Conservation (phyloP, 169 alveolate species). For the Babesia caballi region DNA sequence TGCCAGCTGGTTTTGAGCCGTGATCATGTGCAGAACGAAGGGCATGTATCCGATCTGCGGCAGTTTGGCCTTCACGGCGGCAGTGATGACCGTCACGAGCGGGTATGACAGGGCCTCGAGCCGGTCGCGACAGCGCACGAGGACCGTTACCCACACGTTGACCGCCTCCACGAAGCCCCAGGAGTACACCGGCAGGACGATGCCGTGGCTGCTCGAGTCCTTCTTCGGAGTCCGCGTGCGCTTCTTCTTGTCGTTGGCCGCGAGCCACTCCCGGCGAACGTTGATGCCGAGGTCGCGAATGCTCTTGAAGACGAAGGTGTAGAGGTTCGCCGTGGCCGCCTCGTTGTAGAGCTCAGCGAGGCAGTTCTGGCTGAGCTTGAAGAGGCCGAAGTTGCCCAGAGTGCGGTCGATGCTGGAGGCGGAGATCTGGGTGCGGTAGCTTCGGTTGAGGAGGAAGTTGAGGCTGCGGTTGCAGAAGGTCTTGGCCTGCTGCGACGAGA, state of each 20-base stretch:
- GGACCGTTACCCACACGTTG: conserved; percentile 43
- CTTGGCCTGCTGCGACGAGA: conserved; percentile 21
- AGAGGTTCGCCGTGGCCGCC: conserved; percentile 13
- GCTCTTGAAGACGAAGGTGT: conserved; percentile 33
- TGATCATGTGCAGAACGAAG: conserved; percentile 46
- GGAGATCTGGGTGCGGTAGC: conserved; percentile 37
- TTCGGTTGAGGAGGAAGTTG: conserved; percentile 26
- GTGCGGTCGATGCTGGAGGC: conserved; percentile 30
- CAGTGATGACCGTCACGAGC: conserved; percentile 43
- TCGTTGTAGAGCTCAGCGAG: conserved; percentile 36
- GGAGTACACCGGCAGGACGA: conserved; percentile 33
- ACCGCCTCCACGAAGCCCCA: conserved; percentile 62
- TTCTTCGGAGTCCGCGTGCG: not conserved
- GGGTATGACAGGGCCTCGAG: conserved; percentile 47
- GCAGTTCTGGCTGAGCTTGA: conserved; percentile 59
- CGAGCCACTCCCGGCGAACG: conserved; percentile 50
- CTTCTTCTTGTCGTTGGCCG: conserved; percentile 3
- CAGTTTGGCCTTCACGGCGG: conserved; percentile 33
- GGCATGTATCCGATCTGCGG: conserved; percentile 33
- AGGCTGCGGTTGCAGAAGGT: conserved; percentile 20
- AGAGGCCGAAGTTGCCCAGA: conserved; percentile 34
- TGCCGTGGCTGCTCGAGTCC: conserved; percentile 5
- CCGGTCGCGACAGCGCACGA: conserved; percentile 7
- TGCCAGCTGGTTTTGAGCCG: conserved; percentile 39
- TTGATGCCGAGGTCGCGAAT: conserved; percentile 47